Conservation (phyloP, 1,139 yeast species). For the Pneumocystis jirovecii region DNA sequence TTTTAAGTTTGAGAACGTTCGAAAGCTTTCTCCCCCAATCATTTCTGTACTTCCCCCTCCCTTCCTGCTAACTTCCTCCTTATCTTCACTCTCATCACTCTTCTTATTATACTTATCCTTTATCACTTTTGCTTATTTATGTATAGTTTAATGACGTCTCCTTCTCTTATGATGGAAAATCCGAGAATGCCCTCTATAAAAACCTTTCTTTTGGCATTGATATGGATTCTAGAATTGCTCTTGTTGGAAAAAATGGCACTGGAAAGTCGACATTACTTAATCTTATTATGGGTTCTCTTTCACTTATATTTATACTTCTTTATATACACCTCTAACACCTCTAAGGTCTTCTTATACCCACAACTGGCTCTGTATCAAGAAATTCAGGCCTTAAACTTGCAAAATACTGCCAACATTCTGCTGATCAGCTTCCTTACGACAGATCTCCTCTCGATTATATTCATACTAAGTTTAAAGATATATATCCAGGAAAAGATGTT, state of each 20-base stretch:
- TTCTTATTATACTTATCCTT: too few species aligned
- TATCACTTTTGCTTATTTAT: constrained; percentile 57
- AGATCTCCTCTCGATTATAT: constrained; percentile 92
- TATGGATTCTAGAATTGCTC: constrained; percentile 97
- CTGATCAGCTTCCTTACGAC: constrained; percentile 91
- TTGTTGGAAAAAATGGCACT: constrained; percentile 98
- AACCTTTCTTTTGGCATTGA: constrained; percentile 93
- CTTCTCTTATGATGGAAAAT: constrained; percentile 76
- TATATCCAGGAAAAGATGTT: constrained; percentile 76
- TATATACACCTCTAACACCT: too few species aligned
- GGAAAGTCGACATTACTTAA: constrained; percentile 79
- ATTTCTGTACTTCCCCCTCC: constrained; percentile 34
- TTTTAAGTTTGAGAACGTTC: constrained; percentile 88
- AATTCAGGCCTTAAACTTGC: constrained; percentile 97
- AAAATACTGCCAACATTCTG: constrained; percentile 97
- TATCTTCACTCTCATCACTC: too few species aligned
- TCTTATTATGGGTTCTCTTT: constrained; percentile 70
- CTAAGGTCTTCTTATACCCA: background rate
- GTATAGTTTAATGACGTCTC: constrained; percentile 25
- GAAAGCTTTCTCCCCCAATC: constrained; percentile 97
- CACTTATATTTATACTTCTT: too few species aligned
- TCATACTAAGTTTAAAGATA: constrained; percentile 41
- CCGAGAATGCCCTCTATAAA: constrained; percentile 79
- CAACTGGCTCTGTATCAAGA: constrained; percentile 86
- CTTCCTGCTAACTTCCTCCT: too few species aligned